Conservation (phyloP, 148 eudicot genomes). For the Cornus controversa region DNA sequence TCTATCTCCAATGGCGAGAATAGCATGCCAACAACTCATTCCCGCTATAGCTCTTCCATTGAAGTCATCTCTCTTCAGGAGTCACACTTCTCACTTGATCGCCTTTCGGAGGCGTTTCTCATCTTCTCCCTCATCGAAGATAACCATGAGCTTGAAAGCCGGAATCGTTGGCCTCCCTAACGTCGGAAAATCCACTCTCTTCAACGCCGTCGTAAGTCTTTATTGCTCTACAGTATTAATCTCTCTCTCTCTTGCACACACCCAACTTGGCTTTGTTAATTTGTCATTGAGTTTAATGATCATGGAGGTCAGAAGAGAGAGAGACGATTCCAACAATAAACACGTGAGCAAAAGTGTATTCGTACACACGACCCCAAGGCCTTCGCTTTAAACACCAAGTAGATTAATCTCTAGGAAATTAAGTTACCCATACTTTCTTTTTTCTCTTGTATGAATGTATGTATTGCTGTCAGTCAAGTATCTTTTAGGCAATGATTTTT, state of each 20-base stretch:
- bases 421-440: too few relatives aligned
- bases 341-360: too few relatives aligned
- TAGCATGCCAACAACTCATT: slow-evolving; percentile 50
- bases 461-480: too few relatives aligned
- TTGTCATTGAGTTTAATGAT: too few relatives aligned
- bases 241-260: background rate
- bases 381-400: too few relatives aligned
- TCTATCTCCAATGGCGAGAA: slow-evolving; percentile 61
- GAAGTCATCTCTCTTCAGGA: slow-evolving; percentile 41
- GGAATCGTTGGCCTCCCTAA: slow-evolving; percentile 98
- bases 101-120: slow-evolving; percentile 35
- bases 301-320: too few relatives aligned
- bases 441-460: too few relatives aligned
- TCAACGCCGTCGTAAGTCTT: slow-evolving; percentile 88
- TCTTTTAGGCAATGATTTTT: too few relatives aligned
- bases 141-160: slow-evolving; percentile 88
- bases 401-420: too few relatives aligned
- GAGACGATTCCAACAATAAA: too few relatives aligned
- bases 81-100: slow-evolving; percentile 14
- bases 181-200: slow-evolving; percentile 97
- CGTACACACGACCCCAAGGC: too few relatives aligned
- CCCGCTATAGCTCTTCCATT: slow-evolving; percentile 47
- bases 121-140: slow-evolving; percentile 47
- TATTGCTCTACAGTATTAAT: too few relatives aligned
- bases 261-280: background rate